phyloP scores from a whole-genome alignment of 257 asterid genomes.

The Nicotiana knightiana region DNA sequence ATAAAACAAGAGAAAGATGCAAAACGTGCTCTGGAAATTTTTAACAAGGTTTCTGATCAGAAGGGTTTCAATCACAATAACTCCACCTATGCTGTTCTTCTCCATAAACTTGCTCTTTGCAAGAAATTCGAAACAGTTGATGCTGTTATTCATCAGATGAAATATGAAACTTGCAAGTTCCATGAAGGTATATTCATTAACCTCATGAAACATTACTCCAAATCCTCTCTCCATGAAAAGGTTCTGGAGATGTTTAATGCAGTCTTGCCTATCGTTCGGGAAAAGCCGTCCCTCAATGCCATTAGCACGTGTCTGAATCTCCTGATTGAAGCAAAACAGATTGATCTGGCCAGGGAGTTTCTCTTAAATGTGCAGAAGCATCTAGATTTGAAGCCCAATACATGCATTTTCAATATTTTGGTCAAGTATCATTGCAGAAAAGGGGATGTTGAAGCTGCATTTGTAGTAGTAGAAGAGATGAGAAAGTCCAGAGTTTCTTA shows the following conservation, averaged over 20 bases:
- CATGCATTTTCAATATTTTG: constrained; percentile 88
- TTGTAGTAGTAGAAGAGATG: constrained; percentile 74
- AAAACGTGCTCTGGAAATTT: constrained; percentile 51
- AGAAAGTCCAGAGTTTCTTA: constrained; percentile 46
- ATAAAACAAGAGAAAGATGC: constrained; percentile 62
- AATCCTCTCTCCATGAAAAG: constrained; percentile 53
- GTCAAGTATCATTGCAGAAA: constrained; percentile 76
- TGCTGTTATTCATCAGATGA: constrained; percentile 72
- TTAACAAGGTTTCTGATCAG: constrained; percentile 57
- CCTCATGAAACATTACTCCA: constrained; percentile 89
- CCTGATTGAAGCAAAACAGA: constrained; percentile 59
- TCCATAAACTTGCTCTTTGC: constrained; percentile 67
- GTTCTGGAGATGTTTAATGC: constrained; percentile 68
- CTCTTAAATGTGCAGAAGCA: constrained; percentile 49
- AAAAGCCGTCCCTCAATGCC: constrained; percentile 80
- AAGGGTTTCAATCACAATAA: constrained; percentile 74
- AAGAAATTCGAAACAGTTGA: constrained; percentile 53
- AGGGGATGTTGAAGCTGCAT: constrained; percentile 63
- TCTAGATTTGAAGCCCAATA: constrained; percentile 62
- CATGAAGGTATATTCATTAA: constrained; percentile 74
- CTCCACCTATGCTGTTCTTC: constrained; percentile 68
- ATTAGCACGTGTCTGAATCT: constrained; percentile 87
- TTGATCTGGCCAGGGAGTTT: constrained; percentile 61
- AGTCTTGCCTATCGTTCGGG: constrained; percentile 53
- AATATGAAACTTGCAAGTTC: constrained; percentile 83